Conservation (phyloP, 108 stramenopile species). For the Cyclostephanos tholiformis region DNA sequence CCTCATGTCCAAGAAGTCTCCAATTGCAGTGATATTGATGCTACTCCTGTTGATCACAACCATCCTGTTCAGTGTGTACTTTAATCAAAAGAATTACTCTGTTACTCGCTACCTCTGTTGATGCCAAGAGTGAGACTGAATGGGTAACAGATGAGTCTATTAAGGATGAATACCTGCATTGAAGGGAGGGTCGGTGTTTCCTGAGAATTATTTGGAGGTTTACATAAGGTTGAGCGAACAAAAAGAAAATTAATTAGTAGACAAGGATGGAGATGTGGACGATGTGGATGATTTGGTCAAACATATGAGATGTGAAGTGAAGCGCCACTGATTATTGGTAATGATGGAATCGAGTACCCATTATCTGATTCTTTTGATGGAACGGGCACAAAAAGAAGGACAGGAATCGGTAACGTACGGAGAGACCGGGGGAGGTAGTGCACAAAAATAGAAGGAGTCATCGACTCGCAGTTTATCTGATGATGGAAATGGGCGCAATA, state of each 20-base stretch:
- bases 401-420: no score
- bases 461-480: no score
- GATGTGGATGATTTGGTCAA: not conserved
- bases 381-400: no score
- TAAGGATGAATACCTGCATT: conserved; percentile 56
- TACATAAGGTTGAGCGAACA: no score
- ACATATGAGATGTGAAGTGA: not conserved
- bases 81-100: conserved; percentile 59
- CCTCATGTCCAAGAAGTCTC: conserved; percentile 46
- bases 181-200: conserved; percentile 50
- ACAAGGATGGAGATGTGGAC: not conserved
- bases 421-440: no score
- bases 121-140: conserved; percentile 34
- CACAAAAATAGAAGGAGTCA: no score
- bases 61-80: conserved; percentile 60
- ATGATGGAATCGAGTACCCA: not conserved
- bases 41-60: conserved; percentile 54
- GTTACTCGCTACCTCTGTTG: conserved; percentile 51
- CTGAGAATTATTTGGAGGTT: conserved; percentile 41
- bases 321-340: not conserved
- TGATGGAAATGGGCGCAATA: not conserved
- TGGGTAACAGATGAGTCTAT: conserved; percentile 39
- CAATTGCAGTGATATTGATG: conserved; percentile 50
- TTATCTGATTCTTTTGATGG: not conserved
- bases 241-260: not conserved